phyloP scores from a whole-genome alignment of 208 protist species.

The Lotmaria passim region DNA sequence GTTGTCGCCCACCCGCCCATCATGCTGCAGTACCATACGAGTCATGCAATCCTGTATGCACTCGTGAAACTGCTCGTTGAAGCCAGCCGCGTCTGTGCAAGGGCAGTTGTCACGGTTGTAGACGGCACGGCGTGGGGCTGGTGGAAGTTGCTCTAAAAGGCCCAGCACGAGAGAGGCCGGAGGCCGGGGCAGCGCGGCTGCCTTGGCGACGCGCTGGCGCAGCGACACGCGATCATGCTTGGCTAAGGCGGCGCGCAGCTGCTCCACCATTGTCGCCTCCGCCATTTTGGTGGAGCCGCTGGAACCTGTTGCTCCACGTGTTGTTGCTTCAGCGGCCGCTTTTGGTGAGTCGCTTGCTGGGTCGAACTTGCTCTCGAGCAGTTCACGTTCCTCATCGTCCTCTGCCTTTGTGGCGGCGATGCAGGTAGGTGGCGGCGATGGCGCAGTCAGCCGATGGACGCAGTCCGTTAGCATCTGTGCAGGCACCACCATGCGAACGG shows the following conservation, averaged over 20 bases:
- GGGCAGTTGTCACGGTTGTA: constrained; percentile 61
- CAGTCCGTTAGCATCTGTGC: not conserved
- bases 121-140: constrained; percentile 40
- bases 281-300: too few species aligned
- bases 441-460: not conserved
- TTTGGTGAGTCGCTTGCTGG: too few species aligned
- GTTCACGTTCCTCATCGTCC: not conserved
- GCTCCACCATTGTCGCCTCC: not conserved
- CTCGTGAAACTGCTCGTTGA: constrained; percentile 36
- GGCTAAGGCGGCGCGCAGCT: not conserved
- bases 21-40: constrained; percentile 36
- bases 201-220: constrained; percentile 6
- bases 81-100: constrained; percentile 42
- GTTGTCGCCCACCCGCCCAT: constrained; percentile 20
- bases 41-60: constrained; percentile 50
- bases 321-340: too few species aligned
- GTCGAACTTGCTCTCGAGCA: too few species aligned
- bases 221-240: not conserved
- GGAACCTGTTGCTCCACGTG: not conserved
- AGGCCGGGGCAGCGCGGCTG: constrained; percentile 11
- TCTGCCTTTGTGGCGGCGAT: not conserved
- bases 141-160: constrained; percentile 25
- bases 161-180: constrained; percentile 17
- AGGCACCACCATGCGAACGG: not conserved
- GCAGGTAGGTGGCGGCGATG: not conserved